Base-by-base conservation (phyloP, 2,329 filamentous ascomycete genomes). In the Colletotrichum sp. region DNA sequence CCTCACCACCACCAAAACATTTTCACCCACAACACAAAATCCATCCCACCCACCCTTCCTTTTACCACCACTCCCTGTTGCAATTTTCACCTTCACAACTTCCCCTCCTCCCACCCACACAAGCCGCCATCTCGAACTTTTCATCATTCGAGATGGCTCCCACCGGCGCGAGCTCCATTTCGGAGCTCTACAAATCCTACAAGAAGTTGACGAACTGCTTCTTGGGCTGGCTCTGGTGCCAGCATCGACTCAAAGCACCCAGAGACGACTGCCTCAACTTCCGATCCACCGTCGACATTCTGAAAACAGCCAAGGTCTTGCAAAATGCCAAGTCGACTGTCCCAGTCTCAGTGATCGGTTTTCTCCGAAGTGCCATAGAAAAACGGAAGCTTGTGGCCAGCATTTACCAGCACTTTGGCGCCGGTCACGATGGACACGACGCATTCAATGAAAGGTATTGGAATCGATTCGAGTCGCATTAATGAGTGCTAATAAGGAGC, bases 251-350 rank as follows among this genome's bases (percentile, higher is more conserved):
- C 16, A 18, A 29, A 18, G 51, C 51, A 29, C 16, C 24, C 21
- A 15, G 4, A 13, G 51, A 55, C 0, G 1, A 0, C 13, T 1
- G 2, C 21, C 13, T 24, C 3, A 55, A 55, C 1, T 55, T 55
- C 24, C 29, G 1, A 3, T 55, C 24, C 5, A 55, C 51, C 0
- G 1, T 0, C 13, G 51, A 55, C 5, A 55, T 55, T 6, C 8
- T 55, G 21, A 27, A 6, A 3, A 29, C 21, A 1, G 24, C 51
- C 0, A 29, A 55, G 13, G 0, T 55, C 0, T 1, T 55, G 4
- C 13, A 29, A 11, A 1, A 55, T 8, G 1, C 51, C 51, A 55
- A 9, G 0, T 0, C 21, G 0, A 29, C 0, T 0, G 51, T 55
- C 0, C 51, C 51, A 0, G 1, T 0, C 51, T 55, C 51, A 13